Evolutionary conservation across 2,329 filamentous ascomycete genomes (phyloP).

Genomic region (Escovopsis weberi): DNA sequence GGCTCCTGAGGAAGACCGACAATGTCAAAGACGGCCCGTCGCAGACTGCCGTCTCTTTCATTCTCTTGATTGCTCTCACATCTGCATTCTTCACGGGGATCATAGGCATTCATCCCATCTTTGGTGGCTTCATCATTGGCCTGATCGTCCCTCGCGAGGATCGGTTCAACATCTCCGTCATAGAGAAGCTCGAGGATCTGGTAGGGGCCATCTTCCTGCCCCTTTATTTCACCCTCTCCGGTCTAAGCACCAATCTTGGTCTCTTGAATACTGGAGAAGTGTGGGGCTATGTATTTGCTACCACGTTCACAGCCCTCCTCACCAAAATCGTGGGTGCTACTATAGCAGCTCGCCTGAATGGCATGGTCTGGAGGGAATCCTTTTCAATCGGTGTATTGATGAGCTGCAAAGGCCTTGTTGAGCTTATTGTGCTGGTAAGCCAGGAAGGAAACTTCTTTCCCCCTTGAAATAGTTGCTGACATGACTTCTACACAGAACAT

Average conservation of each 20-base stretch:
- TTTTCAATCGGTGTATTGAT: constrained; percentile 79
- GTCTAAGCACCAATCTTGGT: constrained; percentile 75
- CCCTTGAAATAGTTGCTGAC: not conserved
- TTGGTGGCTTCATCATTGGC: constrained; percentile 81
- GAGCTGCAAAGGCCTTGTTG: constrained; percentile 93
- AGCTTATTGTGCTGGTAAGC: constrained; percentile 80
- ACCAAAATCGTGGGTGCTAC: constrained; percentile 78
- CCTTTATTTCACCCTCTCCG: constrained; percentile 86
- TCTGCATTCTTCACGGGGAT: constrained; percentile 80
- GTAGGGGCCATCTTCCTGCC: constrained; percentile 73
- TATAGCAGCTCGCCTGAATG: constrained; percentile 59
- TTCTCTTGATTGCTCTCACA: constrained; percentile 60
- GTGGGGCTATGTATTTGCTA: constrained; percentile 80
- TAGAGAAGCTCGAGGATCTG: constrained; percentile 88
- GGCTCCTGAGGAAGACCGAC: constrained; percentile 56
- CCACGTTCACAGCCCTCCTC: constrained; percentile 67
- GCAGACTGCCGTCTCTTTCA: constrained; percentile 71
- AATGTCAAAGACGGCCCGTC: constrained; percentile 79
- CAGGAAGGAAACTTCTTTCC: not conserved
- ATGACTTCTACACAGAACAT: constrained; percentile 40
- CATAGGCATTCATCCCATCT: constrained; percentile 89
- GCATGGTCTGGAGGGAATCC: constrained; percentile 79
- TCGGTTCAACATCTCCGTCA: constrained; percentile 79
- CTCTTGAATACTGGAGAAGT: constrained; percentile 66
- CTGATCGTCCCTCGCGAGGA: constrained; percentile 82